These are phyloP conservation scores for Plasmodium gaboni DNA, from an alignment of 169 alveolate species.

Conservation along the genomic window DNA sequence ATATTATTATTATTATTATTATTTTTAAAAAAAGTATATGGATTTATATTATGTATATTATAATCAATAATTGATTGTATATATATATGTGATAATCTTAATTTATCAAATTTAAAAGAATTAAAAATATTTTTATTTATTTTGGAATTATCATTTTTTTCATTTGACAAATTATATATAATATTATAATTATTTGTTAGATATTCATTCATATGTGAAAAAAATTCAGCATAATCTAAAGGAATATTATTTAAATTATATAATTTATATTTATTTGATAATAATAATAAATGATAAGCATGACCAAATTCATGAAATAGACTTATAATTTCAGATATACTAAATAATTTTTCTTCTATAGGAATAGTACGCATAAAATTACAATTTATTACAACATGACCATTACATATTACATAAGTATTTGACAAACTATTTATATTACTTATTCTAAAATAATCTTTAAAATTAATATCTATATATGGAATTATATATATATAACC, in stretches of 20 bases:
- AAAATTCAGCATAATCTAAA: slow-evolving; percentile 73
- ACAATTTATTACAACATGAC: slow-evolving; percentile 54
- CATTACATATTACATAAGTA: slow-evolving; percentile 39
- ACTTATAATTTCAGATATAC: slow-evolving; percentile 55
- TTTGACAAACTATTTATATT: slow-evolving; percentile 29
- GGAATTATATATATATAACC: slow-evolving; percentile 74
- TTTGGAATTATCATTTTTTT: slow-evolving; percentile 29
- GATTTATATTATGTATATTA: slow-evolving; percentile 32
- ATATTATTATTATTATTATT: background rate
- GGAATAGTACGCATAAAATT: slow-evolving; percentile 44
- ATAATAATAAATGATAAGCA: slow-evolving; percentile 67
- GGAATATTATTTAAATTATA: slow-evolving; percentile 33
- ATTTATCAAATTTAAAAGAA: slow-evolving; percentile 33
- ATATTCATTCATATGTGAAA: slow-evolving; percentile 74
- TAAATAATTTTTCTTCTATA: slow-evolving; percentile 49
- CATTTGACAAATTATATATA: slow-evolving; percentile 29
- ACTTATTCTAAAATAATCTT: slow-evolving; percentile 47
- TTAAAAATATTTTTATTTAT: slow-evolving; percentile 35
- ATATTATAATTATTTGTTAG: slow-evolving; percentile 43
- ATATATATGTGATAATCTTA: slow-evolving; percentile 27
- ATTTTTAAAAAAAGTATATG: slow-evolving; percentile 16
- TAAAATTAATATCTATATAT: slow-evolving; percentile 31
- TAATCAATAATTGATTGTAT: slow-evolving; percentile 54
- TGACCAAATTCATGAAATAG: slow-evolving; percentile 75
- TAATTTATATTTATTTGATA: slow-evolving; percentile 21